phyloP scores from a whole-genome alignment of 768 basidiomycete species.

The Termitomyces eurrhizus region DNA sequence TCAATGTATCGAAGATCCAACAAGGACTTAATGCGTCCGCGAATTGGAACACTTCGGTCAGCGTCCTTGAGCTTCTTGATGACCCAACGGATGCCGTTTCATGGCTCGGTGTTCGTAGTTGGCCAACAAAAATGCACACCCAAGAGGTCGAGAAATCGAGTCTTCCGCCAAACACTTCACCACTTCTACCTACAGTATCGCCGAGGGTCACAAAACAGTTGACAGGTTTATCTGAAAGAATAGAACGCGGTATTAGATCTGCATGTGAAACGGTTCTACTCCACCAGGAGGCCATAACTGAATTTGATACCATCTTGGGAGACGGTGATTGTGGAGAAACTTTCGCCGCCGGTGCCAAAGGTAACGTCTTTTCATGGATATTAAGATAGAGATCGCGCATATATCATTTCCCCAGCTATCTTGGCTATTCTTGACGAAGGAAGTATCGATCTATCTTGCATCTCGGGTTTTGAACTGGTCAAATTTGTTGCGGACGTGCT shows the following conservation, averaged over 20 bases:
- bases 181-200: background rate
- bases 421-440: conserved; percentile 4
- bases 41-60: conserved; percentile 7
- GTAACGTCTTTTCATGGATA: conserved; percentile 8
- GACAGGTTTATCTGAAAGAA: conserved; percentile 7
- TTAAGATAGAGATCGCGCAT: background rate
- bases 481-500: conserved; percentile 34
- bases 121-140: conserved; percentile 15
- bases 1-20: conserved; percentile 38
- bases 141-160: background rate
- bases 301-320: conserved; percentile 56
- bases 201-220: background rate
- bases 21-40: conserved; percentile 5
- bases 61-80: conserved; percentile 34
- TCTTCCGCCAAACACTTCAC: background rate
- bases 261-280: conserved; percentile 41
- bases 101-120: conserved; percentile 34
- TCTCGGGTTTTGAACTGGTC: conserved; percentile 21
- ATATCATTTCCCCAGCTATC: background rate
- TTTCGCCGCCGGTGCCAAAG: conserved; percentile 45
- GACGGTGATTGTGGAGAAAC: conserved; percentile 65
- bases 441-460: conserved; percentile 16
- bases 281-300: conserved; percentile 49
- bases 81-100: conserved; percentile 38
- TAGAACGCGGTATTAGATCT: conserved; percentile 27